phyloP scores from a whole-genome alignment of 768 basidiomycete species.

The Strobilomyces confusus region DNA sequence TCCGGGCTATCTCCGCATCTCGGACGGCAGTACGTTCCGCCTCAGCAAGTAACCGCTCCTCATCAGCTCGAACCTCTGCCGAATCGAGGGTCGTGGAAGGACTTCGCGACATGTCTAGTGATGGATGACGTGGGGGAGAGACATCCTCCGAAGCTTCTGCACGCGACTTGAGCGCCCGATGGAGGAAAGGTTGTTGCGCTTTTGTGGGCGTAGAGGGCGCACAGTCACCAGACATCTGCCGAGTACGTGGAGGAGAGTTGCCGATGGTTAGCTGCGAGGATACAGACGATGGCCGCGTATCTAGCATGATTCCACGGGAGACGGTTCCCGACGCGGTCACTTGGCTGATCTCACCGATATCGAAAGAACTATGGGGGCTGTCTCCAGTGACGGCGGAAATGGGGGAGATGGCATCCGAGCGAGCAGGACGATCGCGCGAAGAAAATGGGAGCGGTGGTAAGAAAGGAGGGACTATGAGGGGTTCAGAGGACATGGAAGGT shows the following conservation, averaged over 20 bases:
- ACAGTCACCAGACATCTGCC: background rate
- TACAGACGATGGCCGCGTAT: background rate
- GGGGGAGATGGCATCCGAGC: slow-evolving; percentile 1
- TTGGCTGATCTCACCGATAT: slow-evolving; percentile 4
- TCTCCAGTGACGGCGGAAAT: background rate
- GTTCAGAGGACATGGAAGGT: slow-evolving; percentile 20
- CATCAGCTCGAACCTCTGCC: background rate
- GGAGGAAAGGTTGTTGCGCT: slow-evolving; percentile 5
- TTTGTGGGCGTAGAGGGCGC: background rate
- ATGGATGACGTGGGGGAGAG: background rate
- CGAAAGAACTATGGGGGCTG: background rate
- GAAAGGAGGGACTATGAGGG: slow-evolving; percentile 17
- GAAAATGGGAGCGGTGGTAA: slow-evolving; percentile 6
- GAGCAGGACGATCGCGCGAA: slow-evolving; percentile 1
- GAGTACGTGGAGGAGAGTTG: background rate
- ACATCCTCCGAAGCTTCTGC: slow-evolving; percentile 13
- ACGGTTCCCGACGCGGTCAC: background rate
- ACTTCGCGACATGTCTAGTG: slow-evolving; percentile 1
- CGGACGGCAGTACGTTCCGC: slow-evolving; percentile 13
- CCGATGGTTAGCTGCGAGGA: background rate
- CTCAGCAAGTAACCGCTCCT: slow-evolving; percentile 14
- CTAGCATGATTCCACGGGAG: background rate
- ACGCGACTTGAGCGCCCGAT: slow-evolving; percentile 21
- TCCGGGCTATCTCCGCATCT: slow-evolving; percentile 8
- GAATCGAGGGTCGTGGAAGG: slow-evolving; percentile 10